A percentile compares a stretch with the other conserved stretches of the same genome.
Conservation (phyloP, 495 filamentous ascomycete genomes). For the Hyaloscypha finlandica region DNA sequence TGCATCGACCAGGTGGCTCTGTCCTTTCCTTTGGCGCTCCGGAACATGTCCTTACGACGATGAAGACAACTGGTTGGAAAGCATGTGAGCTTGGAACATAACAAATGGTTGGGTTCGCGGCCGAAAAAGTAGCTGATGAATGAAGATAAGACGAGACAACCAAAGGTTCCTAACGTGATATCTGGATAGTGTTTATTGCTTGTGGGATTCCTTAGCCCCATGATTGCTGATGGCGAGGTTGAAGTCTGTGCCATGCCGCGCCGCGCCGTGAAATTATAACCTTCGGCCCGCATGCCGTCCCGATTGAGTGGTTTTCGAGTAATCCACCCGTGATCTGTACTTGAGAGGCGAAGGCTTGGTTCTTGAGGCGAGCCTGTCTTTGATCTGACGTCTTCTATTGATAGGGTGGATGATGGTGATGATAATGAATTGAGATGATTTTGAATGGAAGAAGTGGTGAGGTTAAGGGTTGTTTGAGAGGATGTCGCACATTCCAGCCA, state of each 20-base stretch:
- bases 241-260: too few species aligned
- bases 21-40: conserved; percentile 14
- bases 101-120: background rate
- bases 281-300: too few species aligned
- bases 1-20: conserved; percentile 4
- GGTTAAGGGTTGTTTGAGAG: background rate
- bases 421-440: background rate
- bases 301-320: too few species aligned
- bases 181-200: background rate
- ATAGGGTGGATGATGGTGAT: too few species aligned
- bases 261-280: too few species aligned
- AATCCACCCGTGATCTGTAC: too few species aligned
- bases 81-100: conserved; percentile 25
- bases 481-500: too few species aligned
- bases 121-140: conserved; percentile 12
- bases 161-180: background rate
- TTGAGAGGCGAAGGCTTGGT: too few species aligned
- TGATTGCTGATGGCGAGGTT: background rate
- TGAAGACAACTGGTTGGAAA: background rate
- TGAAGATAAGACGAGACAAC: conserved; percentile 9
- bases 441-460: background rate
- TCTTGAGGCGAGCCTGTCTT: too few species aligned
- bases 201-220: background rate
- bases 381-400: too few species aligned
- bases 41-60: conserved; percentile 21